Conservation (phyloP, 345 rosid genomes). For the Lenwebbia sp. region DNA sequence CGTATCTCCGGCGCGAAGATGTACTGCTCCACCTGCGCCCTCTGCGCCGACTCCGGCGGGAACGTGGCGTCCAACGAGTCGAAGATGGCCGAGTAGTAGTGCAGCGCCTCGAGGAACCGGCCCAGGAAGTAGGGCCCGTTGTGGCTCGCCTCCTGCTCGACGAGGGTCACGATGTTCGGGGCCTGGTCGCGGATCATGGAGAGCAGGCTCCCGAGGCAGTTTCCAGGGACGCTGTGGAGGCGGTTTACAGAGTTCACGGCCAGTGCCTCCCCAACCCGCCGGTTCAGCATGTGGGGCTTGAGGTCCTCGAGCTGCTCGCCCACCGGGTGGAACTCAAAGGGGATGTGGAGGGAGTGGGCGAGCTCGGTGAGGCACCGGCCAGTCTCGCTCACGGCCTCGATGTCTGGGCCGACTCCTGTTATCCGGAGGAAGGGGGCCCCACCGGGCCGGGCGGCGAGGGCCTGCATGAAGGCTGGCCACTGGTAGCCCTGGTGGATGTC, state of each 20-base stretch:
- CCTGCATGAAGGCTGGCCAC: conserved; percentile 82
- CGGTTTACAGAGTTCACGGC: conserved; percentile 45
- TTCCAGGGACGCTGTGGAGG: conserved; percentile 40
- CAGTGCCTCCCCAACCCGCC: conserved; percentile 54
- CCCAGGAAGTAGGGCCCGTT: conserved; percentile 55
- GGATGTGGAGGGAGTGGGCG: conserved; percentile 55
- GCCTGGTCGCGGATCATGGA: conserved; percentile 62
- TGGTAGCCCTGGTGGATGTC: conserved; percentile 69
- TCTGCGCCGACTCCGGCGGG: conserved; percentile 45
- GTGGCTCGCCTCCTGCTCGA: conserved; percentile 63
- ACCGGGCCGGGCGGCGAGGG: conserved; percentile 42
- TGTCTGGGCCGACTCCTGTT: conserved; percentile 39
- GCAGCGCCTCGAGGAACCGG: conserved; percentile 59
- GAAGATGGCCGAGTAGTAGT: conserved; percentile 55
- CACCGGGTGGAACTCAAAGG: conserved; percentile 49
- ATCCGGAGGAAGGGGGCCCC: conserved; percentile 57
- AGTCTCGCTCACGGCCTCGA: conserved; percentile 36
- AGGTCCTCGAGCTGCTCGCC: conserved; percentile 49
- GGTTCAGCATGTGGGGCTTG: conserved; percentile 55
- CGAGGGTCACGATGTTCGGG: conserved; percentile 50
- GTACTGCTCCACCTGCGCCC: conserved; percentile 56
- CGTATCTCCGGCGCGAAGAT: conserved; percentile 51
- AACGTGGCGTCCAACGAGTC: conserved; percentile 57
- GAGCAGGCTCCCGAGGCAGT: conserved; percentile 29
- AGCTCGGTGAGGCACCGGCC: conserved; percentile 53